Evolutionary conservation across 1,284 basidiomycete genomes (phyloP), one percentile per base, ranked within the genome.

Genomic region (Pyrrhoderma lamaoense): DNA sequence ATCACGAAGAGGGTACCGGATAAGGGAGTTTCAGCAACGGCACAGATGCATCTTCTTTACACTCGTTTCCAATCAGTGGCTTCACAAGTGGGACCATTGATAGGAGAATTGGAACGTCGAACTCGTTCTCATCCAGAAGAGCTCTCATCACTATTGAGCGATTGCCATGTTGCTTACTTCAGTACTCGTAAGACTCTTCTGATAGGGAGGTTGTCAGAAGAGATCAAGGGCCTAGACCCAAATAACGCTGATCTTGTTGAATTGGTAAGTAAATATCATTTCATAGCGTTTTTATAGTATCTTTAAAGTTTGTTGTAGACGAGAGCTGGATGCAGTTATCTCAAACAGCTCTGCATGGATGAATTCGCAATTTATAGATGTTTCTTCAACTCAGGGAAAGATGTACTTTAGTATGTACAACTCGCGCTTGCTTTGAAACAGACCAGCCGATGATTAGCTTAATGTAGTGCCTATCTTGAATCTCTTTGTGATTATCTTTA

Each of bases 401-500:
- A 84, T 19, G 76, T 80, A 48, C 72, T 94, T 38, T 94, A 95
- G 91, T 94, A 60, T 58, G 89, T 79, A 3, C 3, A 23, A n/a
- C 40, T 42, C 42, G 8, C 37, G 38, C 19, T 22, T 55, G 25
- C 49, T 51, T 22, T 44, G 21, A 42, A 44, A 21, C 21, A 38
- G 5, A 51, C 53, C 23, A 57, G 53, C 31, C 37, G 44, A 42
- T 49, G 22, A 38, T 8, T 21, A 49, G 43, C 7, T 61, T 14
- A 16, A 36, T 94, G 91, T 40, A 22, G 38, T 61, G 76, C 80
- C 53, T 96, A 90, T 67, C 76, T 96, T 19, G 93, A 95, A 69
- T 82, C 77, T 3, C 74, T 97, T 0, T 96, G 92, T 60, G 93
- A 96, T 67, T 80, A 92, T 60, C 79, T 96, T 21, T 95, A 93